Evolutionary conservation across 331 rosid species (phyloP).

Genomic region (Prunus yedoensis): DNA sequence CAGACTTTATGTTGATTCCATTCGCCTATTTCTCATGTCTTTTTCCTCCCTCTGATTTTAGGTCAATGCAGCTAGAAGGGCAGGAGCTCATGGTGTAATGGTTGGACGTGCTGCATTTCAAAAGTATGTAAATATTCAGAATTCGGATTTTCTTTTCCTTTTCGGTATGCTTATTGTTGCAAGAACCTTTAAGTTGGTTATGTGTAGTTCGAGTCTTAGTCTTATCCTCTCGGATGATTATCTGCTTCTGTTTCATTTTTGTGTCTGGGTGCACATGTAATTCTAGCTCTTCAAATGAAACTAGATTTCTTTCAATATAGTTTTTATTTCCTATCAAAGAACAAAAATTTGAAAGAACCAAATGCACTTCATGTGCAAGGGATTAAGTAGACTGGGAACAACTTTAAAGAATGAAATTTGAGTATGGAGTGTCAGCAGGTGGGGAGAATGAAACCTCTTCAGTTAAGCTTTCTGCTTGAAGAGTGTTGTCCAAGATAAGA

Average conservation of each 20-base stretch:
- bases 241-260: slow-evolving; percentile 1
- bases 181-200: neutral
- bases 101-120: slow-evolving; percentile 88
- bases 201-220: neutral
- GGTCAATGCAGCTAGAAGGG: slow-evolving; percentile 72
- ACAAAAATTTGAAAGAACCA: neutral
- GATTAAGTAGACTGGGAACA: neutral
- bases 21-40: slow-evolving; percentile 14
- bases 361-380: neutral
- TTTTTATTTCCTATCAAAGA: neutral
- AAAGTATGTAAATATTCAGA: slow-evolving; percentile 40
- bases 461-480: neutral
- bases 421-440: neutral
- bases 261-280: neutral
- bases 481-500: neutral
- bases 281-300: neutral
- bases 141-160: neutral
- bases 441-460: neutral
- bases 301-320: neutral
- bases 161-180: neutral
- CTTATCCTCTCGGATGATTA: neutral
- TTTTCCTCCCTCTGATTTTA: slow-evolving; percentile 25
- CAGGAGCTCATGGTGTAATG: slow-evolving; percentile 99
- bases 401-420: slow-evolving; percentile 2
- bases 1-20: neutral